phyloP scores from a whole-genome alignment of 1,139 yeast species.

The Meyerozyma sp. region DNA sequence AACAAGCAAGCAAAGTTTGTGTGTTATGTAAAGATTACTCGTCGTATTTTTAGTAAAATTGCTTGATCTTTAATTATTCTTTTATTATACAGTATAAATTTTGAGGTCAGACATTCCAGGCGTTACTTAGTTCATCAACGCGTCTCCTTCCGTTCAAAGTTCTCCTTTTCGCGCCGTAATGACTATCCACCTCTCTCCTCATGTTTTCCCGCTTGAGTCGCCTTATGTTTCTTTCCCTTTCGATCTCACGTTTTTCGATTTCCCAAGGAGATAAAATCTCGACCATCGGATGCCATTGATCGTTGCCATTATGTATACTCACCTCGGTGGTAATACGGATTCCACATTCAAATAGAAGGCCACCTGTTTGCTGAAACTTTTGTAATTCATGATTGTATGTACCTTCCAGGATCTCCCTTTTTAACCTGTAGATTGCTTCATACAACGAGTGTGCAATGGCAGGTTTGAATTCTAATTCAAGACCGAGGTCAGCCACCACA shows the following conservation, averaged over 20 bases:
- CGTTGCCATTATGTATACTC: conserved; percentile 45
- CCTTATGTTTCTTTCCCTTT: conserved; percentile 86
- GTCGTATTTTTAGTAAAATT: too few species aligned
- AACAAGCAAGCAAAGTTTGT: conserved; percentile 96
- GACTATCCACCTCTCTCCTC: conserved; percentile 46
- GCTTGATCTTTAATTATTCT: too few species aligned
- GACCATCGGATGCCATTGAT: conserved; percentile 85
- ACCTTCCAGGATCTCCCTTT: conserved; percentile 85
- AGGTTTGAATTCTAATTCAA: conserved; percentile 80
- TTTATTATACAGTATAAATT: background rate
- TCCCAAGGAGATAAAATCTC: conserved; percentile 88
- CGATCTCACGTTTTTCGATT: conserved; percentile 91
- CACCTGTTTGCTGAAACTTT: conserved; percentile 40
- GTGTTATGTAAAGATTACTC: too few species aligned
- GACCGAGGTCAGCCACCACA: conserved; percentile 81
- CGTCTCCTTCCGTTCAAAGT: conserved; percentile 10
- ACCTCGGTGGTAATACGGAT: conserved; percentile 41
- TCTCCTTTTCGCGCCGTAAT: conserved; percentile 28
- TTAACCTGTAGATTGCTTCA: conserved; percentile 70
- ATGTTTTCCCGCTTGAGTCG: conserved; percentile 88
- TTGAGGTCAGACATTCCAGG: background rate
- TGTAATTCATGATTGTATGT: conserved; percentile 44
- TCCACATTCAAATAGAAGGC: conserved; percentile 41
- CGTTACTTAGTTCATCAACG: conserved; percentile 7
- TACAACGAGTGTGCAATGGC: conserved; percentile 87